Percentiles rank a stretch among this genome's conserved stretches.
phyloP scores from a whole-genome alignment of 2,329 filamentous ascomycete genomes.

The Didymella pinodella region DNA sequence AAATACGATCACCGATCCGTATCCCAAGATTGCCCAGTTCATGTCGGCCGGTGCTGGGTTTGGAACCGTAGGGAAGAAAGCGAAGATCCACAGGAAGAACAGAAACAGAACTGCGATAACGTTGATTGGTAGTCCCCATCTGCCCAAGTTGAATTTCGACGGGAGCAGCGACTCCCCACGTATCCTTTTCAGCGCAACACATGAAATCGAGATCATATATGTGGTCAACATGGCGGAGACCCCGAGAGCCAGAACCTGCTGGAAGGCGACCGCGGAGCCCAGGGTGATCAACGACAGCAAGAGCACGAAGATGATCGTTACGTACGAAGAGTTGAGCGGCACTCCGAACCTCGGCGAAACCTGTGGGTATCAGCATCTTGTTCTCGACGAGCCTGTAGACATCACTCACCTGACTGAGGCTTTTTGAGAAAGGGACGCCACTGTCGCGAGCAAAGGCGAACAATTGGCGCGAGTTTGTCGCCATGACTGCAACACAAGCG shows the following conservation, averaged over 20 bases:
- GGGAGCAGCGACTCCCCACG: constrained; percentile 54
- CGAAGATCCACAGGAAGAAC: constrained; percentile 53
- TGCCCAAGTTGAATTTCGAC: constrained; percentile 57
- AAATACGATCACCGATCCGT: constrained; percentile 52
- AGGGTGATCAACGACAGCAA: constrained; percentile 42
- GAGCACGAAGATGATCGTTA: constrained; percentile 30
- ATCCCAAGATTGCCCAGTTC: constrained; percentile 58
- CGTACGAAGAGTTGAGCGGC: constrained; percentile 33
- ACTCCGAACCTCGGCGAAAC: constrained; percentile 31
- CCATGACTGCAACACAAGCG: constrained; percentile 32
- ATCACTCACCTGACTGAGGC: constrained; percentile 24
- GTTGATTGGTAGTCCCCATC: constrained; percentile 52
- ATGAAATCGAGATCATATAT: constrained; percentile 54
- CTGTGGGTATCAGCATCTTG: constrained; percentile 10
- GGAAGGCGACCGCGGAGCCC: constrained; percentile 37
- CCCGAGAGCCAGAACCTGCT: constrained; percentile 27
- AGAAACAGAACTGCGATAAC: constrained; percentile 52
- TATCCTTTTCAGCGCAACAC: constrained; percentile 55
- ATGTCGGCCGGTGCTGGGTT: constrained; percentile 56
- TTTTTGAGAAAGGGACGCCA: constrained; percentile 40
- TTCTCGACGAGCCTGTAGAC: neutral
- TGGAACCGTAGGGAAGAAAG: constrained; percentile 52
- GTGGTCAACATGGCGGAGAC: constrained; percentile 29
- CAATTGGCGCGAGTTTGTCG: constrained; percentile 36
- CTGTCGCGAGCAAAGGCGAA: constrained; percentile 43